These are phyloP conservation scores for Stylosanthes scabra DNA, from an alignment of 331 rosid species.

Conservation along the genomic window DNA sequence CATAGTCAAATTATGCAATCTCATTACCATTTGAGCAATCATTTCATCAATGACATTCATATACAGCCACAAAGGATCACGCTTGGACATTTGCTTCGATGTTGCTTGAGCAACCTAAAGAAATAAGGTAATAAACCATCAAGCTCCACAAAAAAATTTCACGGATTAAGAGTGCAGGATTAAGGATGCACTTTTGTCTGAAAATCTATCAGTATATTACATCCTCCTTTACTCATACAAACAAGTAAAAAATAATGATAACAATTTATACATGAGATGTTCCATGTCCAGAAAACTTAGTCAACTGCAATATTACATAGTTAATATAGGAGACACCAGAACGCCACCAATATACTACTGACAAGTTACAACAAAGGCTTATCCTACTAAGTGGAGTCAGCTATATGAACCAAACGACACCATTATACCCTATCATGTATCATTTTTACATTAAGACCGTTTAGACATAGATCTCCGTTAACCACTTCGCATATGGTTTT, in stretches of 20 bases:
- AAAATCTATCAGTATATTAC: conserved; percentile 12
- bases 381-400: too few relatives aligned
- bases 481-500: too few relatives aligned
- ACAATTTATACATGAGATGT: background rate
- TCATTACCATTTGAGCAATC: conserved; percentile 79
- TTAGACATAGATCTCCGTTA: too few relatives aligned
- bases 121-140: conserved; percentile 37
- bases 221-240: background rate
- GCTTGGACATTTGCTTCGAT: conserved; percentile 97
- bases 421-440: too few relatives aligned
- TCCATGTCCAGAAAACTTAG: conserved; percentile 10
- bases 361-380: background rate
- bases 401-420: too few relatives aligned
- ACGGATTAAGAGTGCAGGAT: background rate
- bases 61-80: conserved; percentile 91
- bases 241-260: background rate
- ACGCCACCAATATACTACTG: conserved; percentile 7
- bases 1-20: conserved; percentile 28
- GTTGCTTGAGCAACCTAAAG: conserved; percentile 97
- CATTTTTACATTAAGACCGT: too few relatives aligned
- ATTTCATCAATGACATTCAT: conserved; percentile 89
- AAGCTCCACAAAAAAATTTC: conserved; percentile 8
- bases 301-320: conserved; percentile 4
- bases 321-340: background rate
- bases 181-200: conserved; percentile 6